Conservation (phyloP, 2,329 filamentous ascomycete genomes). For the Botrytis tulipae region DNA sequence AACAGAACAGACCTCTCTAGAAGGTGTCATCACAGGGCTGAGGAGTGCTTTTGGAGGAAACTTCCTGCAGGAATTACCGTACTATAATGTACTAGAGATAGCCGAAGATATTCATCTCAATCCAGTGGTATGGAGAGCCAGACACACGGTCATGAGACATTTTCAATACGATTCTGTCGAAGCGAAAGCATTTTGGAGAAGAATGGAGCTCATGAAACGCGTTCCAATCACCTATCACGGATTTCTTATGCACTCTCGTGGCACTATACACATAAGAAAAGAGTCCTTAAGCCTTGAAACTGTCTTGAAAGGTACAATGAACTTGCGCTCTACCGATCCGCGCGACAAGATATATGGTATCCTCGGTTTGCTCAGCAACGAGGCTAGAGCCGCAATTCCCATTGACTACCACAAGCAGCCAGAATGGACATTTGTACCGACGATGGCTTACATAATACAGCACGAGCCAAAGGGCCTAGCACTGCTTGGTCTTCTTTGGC, state of each 20-base stretch:
- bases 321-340: constrained; percentile 21
- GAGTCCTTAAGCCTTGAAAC: constrained; percentile 2
- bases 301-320: constrained; percentile 18
- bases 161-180: constrained; percentile 11
- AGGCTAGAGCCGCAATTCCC: constrained; percentile 12
- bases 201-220: constrained; percentile 13
- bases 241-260: constrained; percentile 19
- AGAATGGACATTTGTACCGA: constrained; percentile 21
- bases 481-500: constrained; percentile 19
- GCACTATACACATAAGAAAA: constrained; percentile 6
- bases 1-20: not conserved
- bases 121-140: constrained; percentile 6
- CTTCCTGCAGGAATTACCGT: not conserved
- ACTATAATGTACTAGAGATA: not conserved
- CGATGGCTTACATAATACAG: constrained; percentile 17
- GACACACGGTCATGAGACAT: constrained; percentile 12
- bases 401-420: constrained; percentile 17
- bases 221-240: constrained; percentile 18
- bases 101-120: constrained; percentile 2
- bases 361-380: constrained; percentile 15
- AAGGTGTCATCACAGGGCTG: not conserved
- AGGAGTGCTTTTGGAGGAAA: not conserved
- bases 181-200: constrained; percentile 20
- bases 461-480: constrained; percentile 16
- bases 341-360: constrained; percentile 23